Evolutionary conservation across 441 rosid species (phyloP).

Genomic region (Erodium trifolium): DNA sequence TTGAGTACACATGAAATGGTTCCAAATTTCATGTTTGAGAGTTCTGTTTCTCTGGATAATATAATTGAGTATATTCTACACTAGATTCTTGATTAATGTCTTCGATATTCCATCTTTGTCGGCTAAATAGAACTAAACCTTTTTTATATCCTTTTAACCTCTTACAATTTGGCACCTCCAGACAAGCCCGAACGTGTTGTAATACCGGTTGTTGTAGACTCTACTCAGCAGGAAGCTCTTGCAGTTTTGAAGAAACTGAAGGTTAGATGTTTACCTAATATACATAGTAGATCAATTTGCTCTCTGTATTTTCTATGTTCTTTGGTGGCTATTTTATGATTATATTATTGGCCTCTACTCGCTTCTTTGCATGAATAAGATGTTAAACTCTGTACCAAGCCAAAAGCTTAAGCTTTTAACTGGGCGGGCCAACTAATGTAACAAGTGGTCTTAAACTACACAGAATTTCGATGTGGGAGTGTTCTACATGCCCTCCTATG

Average conservation of each 20-base stretch:
- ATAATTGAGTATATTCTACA: neutral
- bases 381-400: too few species aligned
- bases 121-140: neutral
- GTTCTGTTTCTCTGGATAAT: neutral
- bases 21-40: neutral
- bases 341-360: neutral
- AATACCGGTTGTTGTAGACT: slow-evolving; percentile 40
- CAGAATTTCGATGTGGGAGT: neutral
- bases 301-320: slow-evolving; percentile 12
- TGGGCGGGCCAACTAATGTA: neutral
- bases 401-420: neutral
- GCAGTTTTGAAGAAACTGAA: slow-evolving; percentile 59
- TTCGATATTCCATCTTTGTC: neutral
- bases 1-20: too few species aligned
- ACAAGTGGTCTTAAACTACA: neutral
- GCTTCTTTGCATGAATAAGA: neutral
- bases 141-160: slow-evolving; percentile 2
- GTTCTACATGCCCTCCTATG: neutral
- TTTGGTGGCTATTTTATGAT: neutral
- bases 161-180: slow-evolving; percentile 22
- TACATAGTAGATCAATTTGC: neutral
- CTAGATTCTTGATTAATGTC: neutral
- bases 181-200: slow-evolving; percentile 32
- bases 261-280: slow-evolving; percentile 32
- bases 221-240: slow-evolving; percentile 69